A percentile compares a stretch with the other conserved stretches of the same genome.
Evolutionary conservation across 208 protist genomes (phyloP).

Genomic region (Trypanosoma theileri): DNA sequence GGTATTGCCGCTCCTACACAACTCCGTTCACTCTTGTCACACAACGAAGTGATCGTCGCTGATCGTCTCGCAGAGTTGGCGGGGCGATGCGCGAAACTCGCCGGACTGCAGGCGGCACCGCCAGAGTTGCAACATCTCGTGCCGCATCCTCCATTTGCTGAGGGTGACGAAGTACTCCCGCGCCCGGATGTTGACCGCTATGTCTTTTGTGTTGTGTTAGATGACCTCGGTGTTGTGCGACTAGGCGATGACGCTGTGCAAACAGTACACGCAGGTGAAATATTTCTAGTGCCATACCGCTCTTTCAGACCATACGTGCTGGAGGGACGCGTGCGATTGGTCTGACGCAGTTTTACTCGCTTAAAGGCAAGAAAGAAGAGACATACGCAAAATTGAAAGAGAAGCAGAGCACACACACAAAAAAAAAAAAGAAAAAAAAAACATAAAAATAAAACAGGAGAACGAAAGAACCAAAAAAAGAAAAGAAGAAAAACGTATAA

Average conservation of each 20-base stretch:
- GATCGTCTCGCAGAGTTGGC: conserved; percentile 59
- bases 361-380: neutral
- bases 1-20: conserved; percentile 28
- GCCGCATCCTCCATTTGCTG: conserved; percentile 61
- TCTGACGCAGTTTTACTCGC: conserved; percentile 29
- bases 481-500: too few species aligned
- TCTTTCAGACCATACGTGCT: conserved; percentile 74
- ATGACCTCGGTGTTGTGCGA: conserved; percentile 75
- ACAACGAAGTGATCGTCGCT: conserved; percentile 70
- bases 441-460: neutral
- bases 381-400: too few species aligned
- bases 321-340: conserved; percentile 61
- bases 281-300: conserved; percentile 82
- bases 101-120: conserved; percentile 62
- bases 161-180: conserved; percentile 81
- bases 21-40: conserved; percentile 27
- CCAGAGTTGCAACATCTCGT: conserved; percentile 58
- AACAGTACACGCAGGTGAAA: conserved; percentile 65
- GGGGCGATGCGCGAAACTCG: conserved; percentile 41
- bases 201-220: conserved; percentile 78
- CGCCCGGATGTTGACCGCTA: conserved; percentile 67
- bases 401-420: too few species aligned
- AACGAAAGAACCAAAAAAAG: too few species aligned
- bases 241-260: conserved; percentile 74
- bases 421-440: conserved; percentile 9